These are phyloP conservation scores for Byssoonygena ceratinophila DNA, from an alignment of 2,329 filamentous ascomycete genomes.

Conservation along the genomic window DNA sequence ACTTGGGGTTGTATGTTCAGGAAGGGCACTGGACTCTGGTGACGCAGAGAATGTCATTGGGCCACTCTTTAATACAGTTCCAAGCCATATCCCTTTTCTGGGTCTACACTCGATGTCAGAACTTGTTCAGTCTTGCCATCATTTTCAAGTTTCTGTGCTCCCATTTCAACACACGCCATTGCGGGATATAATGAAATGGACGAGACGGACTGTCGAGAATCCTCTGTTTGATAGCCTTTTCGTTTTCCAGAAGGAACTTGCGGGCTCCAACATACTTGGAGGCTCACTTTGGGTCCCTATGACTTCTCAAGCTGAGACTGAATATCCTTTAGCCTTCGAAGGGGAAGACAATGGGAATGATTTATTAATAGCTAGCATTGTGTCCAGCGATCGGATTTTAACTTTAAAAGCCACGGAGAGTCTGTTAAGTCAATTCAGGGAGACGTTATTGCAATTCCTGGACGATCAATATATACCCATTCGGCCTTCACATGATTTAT, in stretches of 20 bases:
- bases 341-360: slow-evolving; percentile 45
- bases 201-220: slow-evolving; percentile 43
- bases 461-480: slow-evolving; percentile 21
- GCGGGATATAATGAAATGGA: slow-evolving; percentile 72
- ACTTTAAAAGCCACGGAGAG: slow-evolving; percentile 26
- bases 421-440: slow-evolving; percentile 38
- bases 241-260: slow-evolving; percentile 56
- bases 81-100: slow-evolving; percentile 48
- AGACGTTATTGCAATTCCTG: slow-evolving; percentile 30
- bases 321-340: slow-evolving; percentile 72
- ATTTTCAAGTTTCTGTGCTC: slow-evolving; percentile 57
- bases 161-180: slow-evolving; percentile 70
- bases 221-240: slow-evolving; percentile 71
- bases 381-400: slow-evolving; percentile 43
- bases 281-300: slow-evolving; percentile 45
- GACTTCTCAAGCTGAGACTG: slow-evolving; percentile 43
- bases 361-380: slow-evolving; percentile 48
- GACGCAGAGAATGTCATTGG: slow-evolving; percentile 59
- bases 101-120: slow-evolving; percentile 47
- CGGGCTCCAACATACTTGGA: slow-evolving; percentile 19
- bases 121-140: slow-evolving; percentile 55
- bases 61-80: slow-evolving; percentile 82
- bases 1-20: slow-evolving; percentile 68
- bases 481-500: not conserved
- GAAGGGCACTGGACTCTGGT: slow-evolving; percentile 56